Evolutionary conservation across 768 basidiomycete species (phyloP).

Genomic region (Psilocybe subaeruginosa): DNA sequence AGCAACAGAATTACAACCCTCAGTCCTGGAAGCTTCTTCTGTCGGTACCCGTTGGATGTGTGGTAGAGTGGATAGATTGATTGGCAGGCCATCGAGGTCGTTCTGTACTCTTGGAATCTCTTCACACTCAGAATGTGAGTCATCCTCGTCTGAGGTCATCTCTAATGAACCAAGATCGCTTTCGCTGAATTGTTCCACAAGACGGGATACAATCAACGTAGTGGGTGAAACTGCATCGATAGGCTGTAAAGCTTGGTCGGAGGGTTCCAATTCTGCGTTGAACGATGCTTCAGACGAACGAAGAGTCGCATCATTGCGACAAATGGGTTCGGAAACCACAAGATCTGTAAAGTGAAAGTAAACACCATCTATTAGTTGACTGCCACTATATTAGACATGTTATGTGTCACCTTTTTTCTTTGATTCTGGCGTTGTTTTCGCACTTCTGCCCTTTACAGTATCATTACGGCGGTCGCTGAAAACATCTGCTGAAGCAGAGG

Average conservation of each 20-base stretch:
- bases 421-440: background rate
- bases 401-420: background rate
- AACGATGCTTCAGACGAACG: background rate
- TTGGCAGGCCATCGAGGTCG: background rate
- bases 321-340: no score
- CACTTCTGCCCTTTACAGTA: background rate
- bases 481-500: background rate
- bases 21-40: background rate
- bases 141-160: slow-evolving; percentile 9
- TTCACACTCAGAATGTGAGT: slow-evolving; percentile 10
- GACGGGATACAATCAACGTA: background rate
- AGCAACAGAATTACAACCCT: background rate
- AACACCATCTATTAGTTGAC: no score
- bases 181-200: slow-evolving; percentile 8
- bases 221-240: background rate
- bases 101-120: background rate
- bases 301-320: no score
- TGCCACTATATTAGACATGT: background rate
- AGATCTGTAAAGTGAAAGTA: no score
- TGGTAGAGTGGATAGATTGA: background rate
- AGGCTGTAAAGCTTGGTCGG: background rate
- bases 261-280: background rate
- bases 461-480: background rate
- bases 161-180: slow-evolving; percentile 15
- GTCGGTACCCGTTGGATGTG: background rate